These are phyloP conservation scores for Aspergillus ruber DNA, from an alignment of 2,329 filamentous ascomycete genomes.

Conservation along the genomic window DNA sequence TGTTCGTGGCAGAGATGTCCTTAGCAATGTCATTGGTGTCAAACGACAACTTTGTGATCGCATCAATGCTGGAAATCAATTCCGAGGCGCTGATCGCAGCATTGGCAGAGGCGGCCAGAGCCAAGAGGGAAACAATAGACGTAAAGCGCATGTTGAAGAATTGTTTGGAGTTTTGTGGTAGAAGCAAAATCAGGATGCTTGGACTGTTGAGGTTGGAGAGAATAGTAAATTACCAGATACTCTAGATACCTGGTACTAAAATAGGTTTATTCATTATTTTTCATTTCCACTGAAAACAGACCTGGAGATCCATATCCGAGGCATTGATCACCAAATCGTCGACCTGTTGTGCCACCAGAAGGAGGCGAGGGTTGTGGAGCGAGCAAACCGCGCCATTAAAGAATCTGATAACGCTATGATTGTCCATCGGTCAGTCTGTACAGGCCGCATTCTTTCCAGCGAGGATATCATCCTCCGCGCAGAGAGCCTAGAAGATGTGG, in stretches of 20 bases:
- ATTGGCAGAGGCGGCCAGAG: not conserved
- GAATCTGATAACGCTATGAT: not conserved
- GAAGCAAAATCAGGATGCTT: no score
- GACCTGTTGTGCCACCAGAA: not conserved
- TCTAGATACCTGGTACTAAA: no score
- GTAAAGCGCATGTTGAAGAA: not conserved
- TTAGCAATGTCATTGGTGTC: not conserved
- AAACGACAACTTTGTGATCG: not conserved
- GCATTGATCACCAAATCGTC: not conserved
- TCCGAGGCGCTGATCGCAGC: not conserved
- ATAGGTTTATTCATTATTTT: no score
- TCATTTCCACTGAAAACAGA: not conserved
- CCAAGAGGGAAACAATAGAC: not conserved
- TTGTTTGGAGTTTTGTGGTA: no score
- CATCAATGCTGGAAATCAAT: not conserved
- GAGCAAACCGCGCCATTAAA: not conserved
- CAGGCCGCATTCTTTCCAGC: not conserved
- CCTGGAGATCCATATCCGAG: not conserved
- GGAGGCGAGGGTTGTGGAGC: not conserved
- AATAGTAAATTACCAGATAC: no score
- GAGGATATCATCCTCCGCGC: not conserved
- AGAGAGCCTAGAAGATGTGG: not conserved
- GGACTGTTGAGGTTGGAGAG: no score
- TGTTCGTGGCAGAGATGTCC: not conserved
- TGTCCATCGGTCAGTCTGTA: not conserved